Evolutionary conservation across 768 basidiomycete species (phyloP).

Genomic region (Tulasnella sp.): DNA sequence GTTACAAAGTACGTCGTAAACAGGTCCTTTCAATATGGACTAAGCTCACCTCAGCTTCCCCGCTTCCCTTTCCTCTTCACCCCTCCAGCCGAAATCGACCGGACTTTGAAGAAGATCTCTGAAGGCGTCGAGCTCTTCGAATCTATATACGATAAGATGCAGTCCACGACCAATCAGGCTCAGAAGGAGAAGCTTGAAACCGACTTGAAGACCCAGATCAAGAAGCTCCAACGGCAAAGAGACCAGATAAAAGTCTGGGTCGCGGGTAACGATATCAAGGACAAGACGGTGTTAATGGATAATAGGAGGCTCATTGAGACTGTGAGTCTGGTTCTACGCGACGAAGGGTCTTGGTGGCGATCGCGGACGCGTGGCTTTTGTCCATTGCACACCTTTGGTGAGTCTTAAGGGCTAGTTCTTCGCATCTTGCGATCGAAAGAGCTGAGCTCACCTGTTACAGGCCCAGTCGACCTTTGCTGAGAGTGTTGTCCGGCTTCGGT

Average conservation of each 20-base stretch:
- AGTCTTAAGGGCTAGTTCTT: neutral
- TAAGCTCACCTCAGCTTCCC: neutral
- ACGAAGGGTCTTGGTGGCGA: neutral
- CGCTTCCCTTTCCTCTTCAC: neutral
- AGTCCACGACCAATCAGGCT: constrained; percentile 86
- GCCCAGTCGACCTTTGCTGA: neutral
- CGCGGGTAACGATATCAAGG: constrained; percentile 96
- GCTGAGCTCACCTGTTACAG: neutral
- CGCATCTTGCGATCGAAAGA: neutral
- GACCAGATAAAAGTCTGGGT: constrained; percentile 96
- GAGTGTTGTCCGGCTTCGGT: constrained; percentile 13
- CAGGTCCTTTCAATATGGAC: constrained; percentile 6
- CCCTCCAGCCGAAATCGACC: constrained; percentile 86
- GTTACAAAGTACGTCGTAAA: constrained; percentile 6
- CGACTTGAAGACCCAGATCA: constrained; percentile 96
- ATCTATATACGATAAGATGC: constrained; percentile 97
- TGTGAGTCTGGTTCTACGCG: constrained; percentile 35
- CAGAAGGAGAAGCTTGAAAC: constrained; percentile 98
- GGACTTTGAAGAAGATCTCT: constrained; percentile 91
- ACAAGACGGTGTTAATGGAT: constrained; percentile 85
- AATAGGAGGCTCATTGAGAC: constrained; percentile 95
- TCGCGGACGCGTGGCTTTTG: neutral
- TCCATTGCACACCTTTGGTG: neutral
- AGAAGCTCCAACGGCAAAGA: constrained; percentile 75
- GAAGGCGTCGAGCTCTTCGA: constrained; percentile 95